Evolutionary conservation across 2,329 filamentous ascomycete species (phyloP), one percentile per base, ranked within the genome.

Genomic region (Colletotrichum salicis): DNA sequence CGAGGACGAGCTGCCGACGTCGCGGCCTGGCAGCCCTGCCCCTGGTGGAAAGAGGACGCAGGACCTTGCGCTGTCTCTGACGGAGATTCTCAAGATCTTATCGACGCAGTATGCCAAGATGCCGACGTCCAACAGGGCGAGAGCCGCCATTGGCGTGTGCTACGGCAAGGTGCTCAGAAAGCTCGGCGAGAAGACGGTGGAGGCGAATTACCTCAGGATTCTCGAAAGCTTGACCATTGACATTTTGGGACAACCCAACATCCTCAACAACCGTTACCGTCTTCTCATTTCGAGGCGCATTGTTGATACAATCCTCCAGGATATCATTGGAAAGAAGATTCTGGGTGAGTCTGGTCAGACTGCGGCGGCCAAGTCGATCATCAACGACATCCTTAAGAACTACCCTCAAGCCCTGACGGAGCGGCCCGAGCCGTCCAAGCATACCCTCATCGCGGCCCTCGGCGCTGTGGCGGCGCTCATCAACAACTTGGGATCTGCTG

Each of bases 401-500:
- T 98, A 97, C 76, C 96, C 96, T 0, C 94, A 97, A 80, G 92
- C 92, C 5, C 84, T 97, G 59, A 94, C 95, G 76, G 96, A 98
- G 80, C 90, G 93, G 52, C 90, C 93, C 1, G 96, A 98, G 80
- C 96, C 96, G 7, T 92, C 91, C 59, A 99, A 99, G 81, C 91
- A 97, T 77, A 92, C 92, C 1, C 84, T 99, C 51, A 92, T 94
- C 59, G 92, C 92, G 19, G 88, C 95, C 8, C 84, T 99, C 33
- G 93, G 93, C 76, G 92, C 95, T 1, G 84, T 98, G 6, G 89
- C 93, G 1, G 93, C 94, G 4, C 85, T 99, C 41, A 93, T 98
- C 72, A 86, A 88, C 52, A 92, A 90, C 0, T 86, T 99, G 4
- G 96, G 95, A 4, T 96, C 96, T 24, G 95, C 95, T 2, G 89